Evolutionary conservation across 495 filamentous ascomycete genomes (phyloP).

Genomic region (Daldinia concentrica): DNA sequence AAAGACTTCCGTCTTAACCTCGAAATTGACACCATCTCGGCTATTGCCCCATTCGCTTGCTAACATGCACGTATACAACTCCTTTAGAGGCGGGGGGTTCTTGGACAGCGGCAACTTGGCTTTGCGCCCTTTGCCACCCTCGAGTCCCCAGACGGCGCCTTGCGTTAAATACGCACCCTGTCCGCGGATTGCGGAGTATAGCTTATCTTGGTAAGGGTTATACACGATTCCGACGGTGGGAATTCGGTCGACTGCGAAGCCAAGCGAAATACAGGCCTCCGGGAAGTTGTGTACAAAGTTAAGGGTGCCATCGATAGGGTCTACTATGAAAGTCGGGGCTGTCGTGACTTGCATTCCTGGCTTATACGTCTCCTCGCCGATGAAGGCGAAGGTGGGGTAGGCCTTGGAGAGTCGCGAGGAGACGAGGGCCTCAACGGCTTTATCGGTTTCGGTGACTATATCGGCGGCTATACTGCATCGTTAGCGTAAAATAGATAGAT

Average conservation of each 20-base stretch:
- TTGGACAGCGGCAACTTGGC: slow-evolving; percentile 65
- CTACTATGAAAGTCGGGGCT: slow-evolving; percentile 84
- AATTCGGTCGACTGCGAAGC: slow-evolving; percentile 68
- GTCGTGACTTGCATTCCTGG: slow-evolving; percentile 69
- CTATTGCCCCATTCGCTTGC: slow-evolving; percentile 82
- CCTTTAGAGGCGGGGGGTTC: slow-evolving; percentile 61
- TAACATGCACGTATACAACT: slow-evolving; percentile 70
- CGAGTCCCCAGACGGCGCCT: slow-evolving; percentile 47
- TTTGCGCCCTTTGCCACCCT: slow-evolving; percentile 38
- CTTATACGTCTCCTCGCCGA: slow-evolving; percentile 87
- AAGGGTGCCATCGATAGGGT: slow-evolving; percentile 89
- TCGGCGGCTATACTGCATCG: slow-evolving; percentile 67
- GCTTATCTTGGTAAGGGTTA: slow-evolving; percentile 75
- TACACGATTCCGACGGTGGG: slow-evolving; percentile 85
- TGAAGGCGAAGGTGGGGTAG: slow-evolving; percentile 77
- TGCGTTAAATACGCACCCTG: slow-evolving; percentile 69
- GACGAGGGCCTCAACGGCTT: slow-evolving; percentile 81
- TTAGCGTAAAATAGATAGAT: not conserved
- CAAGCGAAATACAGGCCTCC: slow-evolving; percentile 82
- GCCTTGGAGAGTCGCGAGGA: slow-evolving; percentile 66
- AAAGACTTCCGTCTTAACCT: slow-evolving; percentile 76
- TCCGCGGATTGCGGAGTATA: slow-evolving; percentile 77
- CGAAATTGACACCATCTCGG: slow-evolving; percentile 77
- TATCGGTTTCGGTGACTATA: slow-evolving; percentile 88
- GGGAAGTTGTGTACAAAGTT: slow-evolving; percentile 90